These are phyloP conservation scores for Macrophomina phaseolina DNA, from an alignment of 2,329 filamentous ascomycete species.

Conservation along the genomic window DNA sequence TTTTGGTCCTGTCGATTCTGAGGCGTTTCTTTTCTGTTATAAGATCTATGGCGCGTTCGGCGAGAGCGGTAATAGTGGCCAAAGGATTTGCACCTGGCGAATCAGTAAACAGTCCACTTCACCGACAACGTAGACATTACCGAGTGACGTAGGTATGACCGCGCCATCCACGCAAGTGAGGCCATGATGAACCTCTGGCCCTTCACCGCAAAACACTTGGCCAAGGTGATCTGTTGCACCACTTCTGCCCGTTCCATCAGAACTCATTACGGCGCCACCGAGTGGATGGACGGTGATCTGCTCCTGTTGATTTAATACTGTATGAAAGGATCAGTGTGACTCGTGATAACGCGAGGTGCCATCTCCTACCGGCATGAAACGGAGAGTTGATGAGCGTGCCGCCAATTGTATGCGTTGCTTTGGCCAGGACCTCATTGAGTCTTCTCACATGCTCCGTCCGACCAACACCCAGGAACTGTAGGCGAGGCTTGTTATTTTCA, in stretches of 20 bases:
- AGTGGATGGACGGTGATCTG: slow-evolving; percentile 71
- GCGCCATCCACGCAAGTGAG: slow-evolving; percentile 68
- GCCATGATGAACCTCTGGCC: slow-evolving; percentile 59
- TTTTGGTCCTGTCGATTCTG: slow-evolving; percentile 51
- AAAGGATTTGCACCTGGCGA: slow-evolving; percentile 64
- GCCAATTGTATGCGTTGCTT: slow-evolving; percentile 63
- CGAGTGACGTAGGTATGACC: slow-evolving; percentile 65
- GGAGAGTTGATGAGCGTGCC: slow-evolving; percentile 66
- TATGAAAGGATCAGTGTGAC: background rate
- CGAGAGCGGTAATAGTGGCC: slow-evolving; percentile 72
- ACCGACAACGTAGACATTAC: slow-evolving; percentile 34
- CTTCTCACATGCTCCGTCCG: slow-evolving; percentile 60
- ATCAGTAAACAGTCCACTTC: slow-evolving; percentile 2
- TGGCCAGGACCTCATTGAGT: slow-evolving; percentile 59
- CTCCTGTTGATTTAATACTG: slow-evolving; percentile 35
- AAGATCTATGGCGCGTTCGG: slow-evolving; percentile 65
- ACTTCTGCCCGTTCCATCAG: slow-evolving; percentile 60
- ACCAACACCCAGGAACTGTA: slow-evolving; percentile 66
- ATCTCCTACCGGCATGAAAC: slow-evolving; percentile 52
- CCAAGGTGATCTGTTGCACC: slow-evolving; percentile 69
- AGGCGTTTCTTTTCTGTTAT: slow-evolving; percentile 49
- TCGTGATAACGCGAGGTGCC: no score
- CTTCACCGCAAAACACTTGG: slow-evolving; percentile 62
- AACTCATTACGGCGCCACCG: slow-evolving; percentile 68
- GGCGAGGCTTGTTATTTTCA: slow-evolving; percentile 63